phyloP scores from a whole-genome alignment of 1,284 basidiomycete genomes.

The Fereydounia khargensis region DNA sequence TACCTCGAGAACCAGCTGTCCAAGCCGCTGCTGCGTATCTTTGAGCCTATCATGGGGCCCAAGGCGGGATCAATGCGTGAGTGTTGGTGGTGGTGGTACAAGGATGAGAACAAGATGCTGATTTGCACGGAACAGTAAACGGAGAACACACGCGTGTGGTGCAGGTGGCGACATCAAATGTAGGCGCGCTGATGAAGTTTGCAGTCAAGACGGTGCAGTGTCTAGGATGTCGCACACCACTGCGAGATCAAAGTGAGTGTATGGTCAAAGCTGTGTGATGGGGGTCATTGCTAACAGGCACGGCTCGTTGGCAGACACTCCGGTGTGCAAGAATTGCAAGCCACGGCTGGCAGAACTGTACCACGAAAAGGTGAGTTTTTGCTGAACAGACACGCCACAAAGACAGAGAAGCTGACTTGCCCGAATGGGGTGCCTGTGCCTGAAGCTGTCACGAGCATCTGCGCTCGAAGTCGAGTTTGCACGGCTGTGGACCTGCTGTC shows the following conservation, averaged over 20 bases:
- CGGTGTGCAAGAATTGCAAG: conserved; percentile 53
- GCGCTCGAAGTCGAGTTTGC: conserved; percentile 53
- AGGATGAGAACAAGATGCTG: not conserved
- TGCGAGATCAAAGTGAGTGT: conserved; percentile 38
- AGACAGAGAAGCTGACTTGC: too few relatives aligned
- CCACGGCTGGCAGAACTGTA: conserved; percentile 50
- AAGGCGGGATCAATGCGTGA: conserved; percentile 40
- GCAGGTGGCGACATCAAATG: conserved; percentile 52
- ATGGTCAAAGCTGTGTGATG: too few relatives aligned
- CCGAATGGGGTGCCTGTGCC: too few relatives aligned
- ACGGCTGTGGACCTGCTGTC: conserved; percentile 55
- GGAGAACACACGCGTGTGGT: conserved; percentile 55
- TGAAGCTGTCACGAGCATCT: conserved; percentile 36
- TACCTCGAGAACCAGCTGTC: conserved; percentile 56
- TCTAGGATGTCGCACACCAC: conserved; percentile 54
- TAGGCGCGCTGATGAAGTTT: conserved; percentile 57
- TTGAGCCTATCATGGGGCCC: conserved; percentile 55
- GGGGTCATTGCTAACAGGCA: too few relatives aligned
- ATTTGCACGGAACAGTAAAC: conserved; percentile 12
- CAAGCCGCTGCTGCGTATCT: conserved; percentile 56
- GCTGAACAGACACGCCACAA: not conserved
- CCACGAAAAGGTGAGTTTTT: conserved; percentile 37
- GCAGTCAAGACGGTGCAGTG: conserved; percentile 55
- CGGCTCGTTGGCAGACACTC: conserved; percentile 14
- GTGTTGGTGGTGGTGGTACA: too few relatives aligned